These are phyloP conservation scores for Aspergillus sp. DNA, from an alignment of 2,329 filamentous ascomycete species.

Conservation along the genomic window DNA sequence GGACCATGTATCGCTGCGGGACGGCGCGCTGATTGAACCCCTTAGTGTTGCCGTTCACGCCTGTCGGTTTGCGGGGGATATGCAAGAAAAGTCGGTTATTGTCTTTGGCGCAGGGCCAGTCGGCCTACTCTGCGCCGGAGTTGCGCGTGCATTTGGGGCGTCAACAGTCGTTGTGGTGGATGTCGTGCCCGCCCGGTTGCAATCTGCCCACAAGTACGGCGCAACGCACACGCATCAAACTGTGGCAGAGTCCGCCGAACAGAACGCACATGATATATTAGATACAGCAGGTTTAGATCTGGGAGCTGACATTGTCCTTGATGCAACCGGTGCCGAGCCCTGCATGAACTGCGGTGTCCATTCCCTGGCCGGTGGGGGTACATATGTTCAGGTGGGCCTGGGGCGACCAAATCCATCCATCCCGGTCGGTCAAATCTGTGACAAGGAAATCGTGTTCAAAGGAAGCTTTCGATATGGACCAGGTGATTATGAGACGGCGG, in stretches of 20 bases:
- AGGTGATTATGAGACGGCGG: constrained; percentile 78
- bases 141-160: constrained; percentile 77
- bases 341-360: constrained; percentile 71
- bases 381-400: constrained; percentile 81
- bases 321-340: constrained; percentile 72
- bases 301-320: constrained; percentile 73
- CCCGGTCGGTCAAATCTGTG: constrained; percentile 72
- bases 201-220: constrained; percentile 70
- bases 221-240: constrained; percentile 55
- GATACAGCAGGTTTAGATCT: constrained; percentile 57
- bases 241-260: constrained; percentile 59
- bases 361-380: constrained; percentile 65
- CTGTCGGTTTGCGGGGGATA: constrained; percentile 66
- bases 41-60: constrained; percentile 82
- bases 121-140: constrained; percentile 78
- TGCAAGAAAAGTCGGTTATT: constrained; percentile 72
- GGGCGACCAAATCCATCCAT: constrained; percentile 71
- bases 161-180: constrained; percentile 77
- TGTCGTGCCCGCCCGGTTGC: constrained; percentile 62
- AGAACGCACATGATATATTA: constrained; percentile 69
- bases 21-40: constrained; percentile 85
- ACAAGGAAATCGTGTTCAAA: constrained; percentile 80
- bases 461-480: constrained; percentile 84
- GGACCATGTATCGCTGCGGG: constrained; percentile 57
- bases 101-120: constrained; percentile 84